phyloP scores from a whole-genome alignment of 345 rosid genomes.

The Excoecaria agallocha region DNA sequence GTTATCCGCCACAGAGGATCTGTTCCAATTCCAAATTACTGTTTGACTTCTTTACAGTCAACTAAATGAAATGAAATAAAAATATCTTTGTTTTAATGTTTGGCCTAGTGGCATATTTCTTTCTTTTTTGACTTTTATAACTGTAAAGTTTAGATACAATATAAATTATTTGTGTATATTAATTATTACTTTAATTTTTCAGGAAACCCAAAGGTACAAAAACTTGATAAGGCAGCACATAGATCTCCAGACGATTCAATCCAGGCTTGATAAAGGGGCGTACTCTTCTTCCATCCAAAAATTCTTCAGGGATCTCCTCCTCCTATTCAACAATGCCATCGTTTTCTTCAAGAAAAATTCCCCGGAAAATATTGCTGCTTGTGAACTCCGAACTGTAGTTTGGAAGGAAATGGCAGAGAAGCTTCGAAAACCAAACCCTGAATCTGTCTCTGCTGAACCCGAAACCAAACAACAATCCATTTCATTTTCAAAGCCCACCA shows the following conservation, averaged over 20 bases:
- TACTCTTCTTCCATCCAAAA: slow-evolving; percentile 41
- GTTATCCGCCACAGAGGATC: neutral
- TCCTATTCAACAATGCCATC: slow-evolving; percentile 55
- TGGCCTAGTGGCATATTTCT: neutral
- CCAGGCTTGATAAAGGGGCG: slow-evolving; percentile 44
- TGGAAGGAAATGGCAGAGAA: slow-evolving; percentile 41
- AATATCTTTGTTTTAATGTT: too few species aligned
- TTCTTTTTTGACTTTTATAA: too few species aligned
- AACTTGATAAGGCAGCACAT: slow-evolving; percentile 51
- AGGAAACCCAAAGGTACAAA: slow-evolving; percentile 49
- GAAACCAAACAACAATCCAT: slow-evolving; percentile 12
- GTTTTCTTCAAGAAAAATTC: slow-evolving; percentile 42
- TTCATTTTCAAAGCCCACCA: slow-evolving; percentile 24
- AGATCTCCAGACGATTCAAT: slow-evolving; percentile 47
- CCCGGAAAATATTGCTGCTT: slow-evolving; percentile 42
- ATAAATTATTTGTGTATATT: neutral
- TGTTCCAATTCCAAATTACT: neutral
- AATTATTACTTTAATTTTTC: slow-evolving; percentile 14
- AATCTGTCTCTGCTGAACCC: slow-evolving; percentile 5
- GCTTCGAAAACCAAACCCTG: slow-evolving; percentile 18
- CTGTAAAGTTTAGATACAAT: too few species aligned
- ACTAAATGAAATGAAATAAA: too few species aligned
- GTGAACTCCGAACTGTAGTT: slow-evolving; percentile 45
- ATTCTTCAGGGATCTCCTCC: slow-evolving; percentile 57
- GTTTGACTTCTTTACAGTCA: neutral